Conservation (phyloP, 2,329 filamentous ascomycete genomes). For the Westerdykella ornata region DNA sequence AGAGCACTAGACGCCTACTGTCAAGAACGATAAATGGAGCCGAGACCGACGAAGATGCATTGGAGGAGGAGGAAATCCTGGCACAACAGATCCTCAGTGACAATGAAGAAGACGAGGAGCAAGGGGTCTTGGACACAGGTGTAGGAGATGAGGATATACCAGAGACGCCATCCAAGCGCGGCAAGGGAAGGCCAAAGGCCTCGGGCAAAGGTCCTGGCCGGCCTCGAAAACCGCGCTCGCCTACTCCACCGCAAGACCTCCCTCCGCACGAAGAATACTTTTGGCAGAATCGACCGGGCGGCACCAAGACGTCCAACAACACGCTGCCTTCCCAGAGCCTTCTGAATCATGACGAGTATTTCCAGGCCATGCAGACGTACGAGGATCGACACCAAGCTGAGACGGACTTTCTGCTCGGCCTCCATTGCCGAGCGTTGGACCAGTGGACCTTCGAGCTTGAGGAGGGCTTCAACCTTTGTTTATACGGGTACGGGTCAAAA, state of each 20-base stretch:
- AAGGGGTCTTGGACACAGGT: conserved; percentile 7
- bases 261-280: conserved; percentile 90
- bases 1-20: conserved; percentile 71
- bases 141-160: conserved; percentile 33
- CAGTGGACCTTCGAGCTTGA: conserved; percentile 91
- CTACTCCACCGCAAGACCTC: conserved; percentile 73
- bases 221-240: conserved; percentile 59
- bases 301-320: conserved; percentile 78
- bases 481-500: conserved; percentile 93
- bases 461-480: conserved; percentile 79
- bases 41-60: conserved; percentile 59
- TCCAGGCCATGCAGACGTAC: conserved; percentile 58
- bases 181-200: conserved; percentile 44
- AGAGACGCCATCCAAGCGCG: conserved; percentile 51
- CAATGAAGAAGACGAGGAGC: conserved; percentile 44
- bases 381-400: conserved; percentile 64
- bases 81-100: conserved; percentile 62
- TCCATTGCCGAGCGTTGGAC: conserved; percentile 75
- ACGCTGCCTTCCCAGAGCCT: conserved; percentile 67
- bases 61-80: conserved; percentile 61
- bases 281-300: conserved; percentile 77
- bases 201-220: conserved; percentile 39
- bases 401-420: conserved; percentile 61
- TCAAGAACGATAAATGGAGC: conserved; percentile 60
- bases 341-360: conserved; percentile 89